Conservation (phyloP, 106 monocot species). For the Dendrobium huoshanense region DNA sequence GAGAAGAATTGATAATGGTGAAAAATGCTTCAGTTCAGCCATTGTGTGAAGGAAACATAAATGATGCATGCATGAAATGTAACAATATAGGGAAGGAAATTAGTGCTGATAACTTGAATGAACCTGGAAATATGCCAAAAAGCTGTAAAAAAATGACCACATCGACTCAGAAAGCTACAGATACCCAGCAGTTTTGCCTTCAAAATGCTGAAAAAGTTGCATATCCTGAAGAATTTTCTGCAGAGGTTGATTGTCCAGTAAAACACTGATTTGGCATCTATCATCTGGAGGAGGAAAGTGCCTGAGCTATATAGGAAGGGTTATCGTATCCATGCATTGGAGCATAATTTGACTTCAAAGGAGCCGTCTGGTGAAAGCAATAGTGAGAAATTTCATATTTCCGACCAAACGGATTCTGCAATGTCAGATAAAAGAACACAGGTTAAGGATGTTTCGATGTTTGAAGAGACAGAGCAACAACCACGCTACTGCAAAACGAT, state of each 20-base stretch:
- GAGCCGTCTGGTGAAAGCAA: slow-evolving; percentile 11
- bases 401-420: background rate
- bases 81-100: background rate
- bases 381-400: background rate
- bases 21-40: slow-evolving; percentile 7
- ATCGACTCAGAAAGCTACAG: background rate
- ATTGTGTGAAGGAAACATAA: slow-evolving; percentile 13
- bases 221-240: slow-evolving; percentile 10
- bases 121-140: background rate
- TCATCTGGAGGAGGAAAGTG: slow-evolving; percentile 51
- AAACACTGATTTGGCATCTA: slow-evolving; percentile 42
- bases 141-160: background rate
- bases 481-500: background rate
- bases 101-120: background rate
- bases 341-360: slow-evolving; percentile 24
- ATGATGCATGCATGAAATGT: background rate
- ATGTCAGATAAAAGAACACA: background rate
- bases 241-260: slow-evolving; percentile 15
- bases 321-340: slow-evolving; percentile 57
- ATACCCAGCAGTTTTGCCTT: background rate
- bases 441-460: background rate
- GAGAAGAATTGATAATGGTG: slow-evolving; percentile 7
- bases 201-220: slow-evolving; percentile 10
- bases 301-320: slow-evolving; percentile 51
- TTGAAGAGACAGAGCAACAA: background rate